Conservation (phyloP, 495 filamentous ascomycete genomes). For the Copromyces sp. region DNA sequence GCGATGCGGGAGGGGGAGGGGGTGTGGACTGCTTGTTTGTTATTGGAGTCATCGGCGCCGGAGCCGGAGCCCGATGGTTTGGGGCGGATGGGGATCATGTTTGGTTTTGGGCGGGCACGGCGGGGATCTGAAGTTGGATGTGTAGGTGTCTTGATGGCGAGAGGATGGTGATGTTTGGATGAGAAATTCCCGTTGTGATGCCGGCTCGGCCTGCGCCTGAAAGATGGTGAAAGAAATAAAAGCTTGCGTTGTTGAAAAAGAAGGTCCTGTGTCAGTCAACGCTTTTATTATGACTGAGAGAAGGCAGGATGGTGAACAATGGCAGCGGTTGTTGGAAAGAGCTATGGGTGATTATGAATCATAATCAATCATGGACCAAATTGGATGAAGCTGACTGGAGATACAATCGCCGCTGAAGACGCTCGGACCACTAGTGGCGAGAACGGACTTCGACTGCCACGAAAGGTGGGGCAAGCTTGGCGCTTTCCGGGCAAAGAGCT, state of each 20-base stretch:
- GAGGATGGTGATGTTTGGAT: neutral
- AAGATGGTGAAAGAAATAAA: neutral
- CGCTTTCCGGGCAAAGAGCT: neutral
- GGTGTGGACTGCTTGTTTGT: slow-evolving; percentile 30
- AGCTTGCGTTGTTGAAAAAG: neutral
- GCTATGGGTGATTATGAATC: neutral
- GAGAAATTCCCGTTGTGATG: neutral
- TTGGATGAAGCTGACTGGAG: neutral
- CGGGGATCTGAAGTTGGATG: too few species aligned
- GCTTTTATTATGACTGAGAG: neutral
- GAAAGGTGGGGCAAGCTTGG: neutral
- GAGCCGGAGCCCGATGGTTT: neutral
- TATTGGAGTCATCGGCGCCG: too few species aligned
- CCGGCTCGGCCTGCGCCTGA: neutral
- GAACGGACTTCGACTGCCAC: neutral
- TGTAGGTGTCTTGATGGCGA: neutral
- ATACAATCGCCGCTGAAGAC: neutral
- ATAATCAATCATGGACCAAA: neutral
- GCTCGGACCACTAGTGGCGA: neutral
- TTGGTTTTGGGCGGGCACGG: neutral
- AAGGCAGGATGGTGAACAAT: neutral
- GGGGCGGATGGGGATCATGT: slow-evolving; percentile 20
- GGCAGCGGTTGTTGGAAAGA: neutral
- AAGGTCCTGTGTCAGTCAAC: neutral
- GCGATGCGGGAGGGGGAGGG: slow-evolving; percentile 40